Percentiles rank a stretch among this genome's conserved stretches.
phyloP scores from a whole-genome alignment of 1,284 basidiomycete species.

The Papiliotrema laurentii region DNA sequence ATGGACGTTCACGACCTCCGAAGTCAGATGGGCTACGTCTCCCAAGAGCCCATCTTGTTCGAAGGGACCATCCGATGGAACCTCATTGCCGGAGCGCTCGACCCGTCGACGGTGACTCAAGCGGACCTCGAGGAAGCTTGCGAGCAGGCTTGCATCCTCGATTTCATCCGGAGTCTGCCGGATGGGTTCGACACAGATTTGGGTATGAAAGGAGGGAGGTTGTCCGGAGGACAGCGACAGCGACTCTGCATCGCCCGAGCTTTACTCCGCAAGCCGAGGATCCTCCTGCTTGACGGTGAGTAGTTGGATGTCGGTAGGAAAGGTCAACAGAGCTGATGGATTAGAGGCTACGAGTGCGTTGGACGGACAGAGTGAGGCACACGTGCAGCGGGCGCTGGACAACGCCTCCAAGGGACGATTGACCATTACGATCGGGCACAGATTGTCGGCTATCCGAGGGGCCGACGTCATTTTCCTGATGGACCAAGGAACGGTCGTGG shows the following conservation, averaged over 20 bases:
- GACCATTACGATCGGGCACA: constrained; percentile 47
- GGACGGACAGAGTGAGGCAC: constrained; percentile 39
- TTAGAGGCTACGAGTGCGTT: constrained; percentile 29
- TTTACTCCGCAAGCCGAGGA: constrained; percentile 45
- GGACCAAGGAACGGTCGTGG: constrained; percentile 47
- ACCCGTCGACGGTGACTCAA: constrained; percentile 39
- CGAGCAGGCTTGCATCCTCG: constrained; percentile 45
- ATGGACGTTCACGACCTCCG: constrained; percentile 41
- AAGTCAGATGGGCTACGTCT: constrained; percentile 48
- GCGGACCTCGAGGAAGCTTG: constrained; percentile 45
- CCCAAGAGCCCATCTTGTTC: constrained; percentile 51
- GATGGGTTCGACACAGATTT: constrained; percentile 49
- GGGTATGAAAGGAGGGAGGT: constrained; percentile 47
- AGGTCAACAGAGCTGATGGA: neutral
- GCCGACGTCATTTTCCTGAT: constrained; percentile 48
- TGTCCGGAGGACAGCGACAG: constrained; percentile 50
- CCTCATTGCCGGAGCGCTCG: constrained; percentile 34
- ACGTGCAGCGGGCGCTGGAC: constrained; percentile 49
- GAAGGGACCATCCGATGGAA: constrained; percentile 40
- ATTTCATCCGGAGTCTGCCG: constrained; percentile 47
- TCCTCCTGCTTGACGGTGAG: constrained; percentile 45
- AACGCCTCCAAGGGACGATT: constrained; percentile 37
- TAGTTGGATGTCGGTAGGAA: neutral
- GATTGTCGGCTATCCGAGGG: constrained; percentile 42
- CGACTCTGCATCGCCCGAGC: constrained; percentile 51